Evolutionary conservation across 148 eudicot genomes (phyloP).

Genomic region (Euryodendron excelsum): DNA sequence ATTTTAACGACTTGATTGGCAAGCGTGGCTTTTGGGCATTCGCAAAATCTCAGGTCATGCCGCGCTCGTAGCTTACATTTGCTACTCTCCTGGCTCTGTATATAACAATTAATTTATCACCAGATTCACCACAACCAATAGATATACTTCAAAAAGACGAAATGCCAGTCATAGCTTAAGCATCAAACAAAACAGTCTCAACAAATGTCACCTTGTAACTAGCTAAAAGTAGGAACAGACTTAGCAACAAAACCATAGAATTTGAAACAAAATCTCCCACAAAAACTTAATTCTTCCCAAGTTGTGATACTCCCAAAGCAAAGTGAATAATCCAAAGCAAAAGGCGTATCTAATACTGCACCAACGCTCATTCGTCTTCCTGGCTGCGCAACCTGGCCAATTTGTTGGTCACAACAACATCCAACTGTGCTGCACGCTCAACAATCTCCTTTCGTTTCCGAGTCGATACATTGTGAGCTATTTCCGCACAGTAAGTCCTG

Average conservation of each 20-base stretch:
- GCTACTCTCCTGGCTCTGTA: background rate
- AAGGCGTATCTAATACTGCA: background rate
- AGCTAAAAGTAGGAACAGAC: background rate
- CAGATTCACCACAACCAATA: background rate
- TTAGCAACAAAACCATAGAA: background rate
- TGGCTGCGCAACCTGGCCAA: slow-evolving; percentile 51
- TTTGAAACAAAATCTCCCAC: background rate
- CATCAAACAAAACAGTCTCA: background rate
- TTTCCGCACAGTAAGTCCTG: slow-evolving; percentile 52
- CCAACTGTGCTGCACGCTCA: slow-evolving; percentile 49
- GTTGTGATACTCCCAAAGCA: background rate
- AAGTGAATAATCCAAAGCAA: background rate
- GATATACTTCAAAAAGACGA: background rate
- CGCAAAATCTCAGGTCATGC: no score
- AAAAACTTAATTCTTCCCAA: background rate
- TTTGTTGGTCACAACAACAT: slow-evolving; percentile 47
- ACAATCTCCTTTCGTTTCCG: slow-evolving; percentile 44
- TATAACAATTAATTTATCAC: no score
- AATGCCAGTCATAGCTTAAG: background rate
- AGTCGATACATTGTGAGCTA: slow-evolving; percentile 50
- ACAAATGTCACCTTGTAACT: background rate
- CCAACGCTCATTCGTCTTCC: slow-evolving; percentile 40
- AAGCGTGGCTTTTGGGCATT: no score
- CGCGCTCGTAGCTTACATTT: no score
- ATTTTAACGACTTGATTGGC: no score